Evolutionary conservation across 2,329 filamentous ascomycete species (phyloP).

Genomic region (Trichoderma cornu-damae): DNA sequence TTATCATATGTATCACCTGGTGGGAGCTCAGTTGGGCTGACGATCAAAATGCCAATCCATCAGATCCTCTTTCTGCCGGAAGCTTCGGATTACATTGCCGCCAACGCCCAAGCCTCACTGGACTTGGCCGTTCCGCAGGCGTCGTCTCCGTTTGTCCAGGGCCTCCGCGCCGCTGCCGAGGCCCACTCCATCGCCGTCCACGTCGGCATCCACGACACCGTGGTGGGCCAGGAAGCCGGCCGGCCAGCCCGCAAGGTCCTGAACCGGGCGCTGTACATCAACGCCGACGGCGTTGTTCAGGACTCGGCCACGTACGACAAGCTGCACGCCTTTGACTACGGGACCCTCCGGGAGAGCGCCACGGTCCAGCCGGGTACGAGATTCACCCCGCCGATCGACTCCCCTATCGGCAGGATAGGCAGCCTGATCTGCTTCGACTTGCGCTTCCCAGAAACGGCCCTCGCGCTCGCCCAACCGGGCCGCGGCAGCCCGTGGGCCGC

Average conservation of each 20-base stretch:
- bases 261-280: slow-evolving; percentile 52
- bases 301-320: slow-evolving; percentile 66
- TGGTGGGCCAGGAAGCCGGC: slow-evolving; percentile 6
- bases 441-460: slow-evolving; percentile 70
- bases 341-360: slow-evolving; percentile 43
- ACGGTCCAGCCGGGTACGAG: slow-evolving; percentile 63
- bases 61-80: slow-evolving; percentile 86
- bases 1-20: not conserved
- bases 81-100: slow-evolving; percentile 82
- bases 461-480: slow-evolving; percentile 54
- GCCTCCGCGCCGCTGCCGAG: slow-evolving; percentile 64
- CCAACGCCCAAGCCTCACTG: slow-evolving; percentile 61
- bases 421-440: slow-evolving; percentile 87
- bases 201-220: slow-evolving; percentile 79
- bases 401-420: slow-evolving; percentile 68
- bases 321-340: slow-evolving; percentile 79
- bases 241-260: slow-evolving; percentile 34
- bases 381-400: slow-evolving; percentile 67
- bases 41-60: not conserved
- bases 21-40: slow-evolving; percentile 5
- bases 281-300: slow-evolving; percentile 39
- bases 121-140: slow-evolving; percentile 63
- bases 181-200: slow-evolving; percentile 65
- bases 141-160: slow-evolving; percentile 67
- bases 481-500: slow-evolving; percentile 29